Percentiles rank a stretch among this genome's conserved stretches.
Conservation (phyloP, 257 asterid genomes). For the Nicotiana benthamiana region DNA sequence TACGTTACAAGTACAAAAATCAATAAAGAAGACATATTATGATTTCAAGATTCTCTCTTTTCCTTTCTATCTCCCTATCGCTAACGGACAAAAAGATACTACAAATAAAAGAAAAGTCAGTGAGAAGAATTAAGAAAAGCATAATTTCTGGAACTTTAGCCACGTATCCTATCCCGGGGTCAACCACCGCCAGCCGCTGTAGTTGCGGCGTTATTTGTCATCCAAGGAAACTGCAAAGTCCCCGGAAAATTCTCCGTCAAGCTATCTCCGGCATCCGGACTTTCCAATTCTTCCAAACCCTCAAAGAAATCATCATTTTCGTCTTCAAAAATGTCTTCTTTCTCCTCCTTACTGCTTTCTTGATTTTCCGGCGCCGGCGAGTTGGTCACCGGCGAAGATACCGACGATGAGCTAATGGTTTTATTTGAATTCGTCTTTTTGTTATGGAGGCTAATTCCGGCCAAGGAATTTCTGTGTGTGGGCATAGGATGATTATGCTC, state of each 20-base stretch:
- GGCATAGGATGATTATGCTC: slow-evolving; percentile 56
- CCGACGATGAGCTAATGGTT: slow-evolving; percentile 9
- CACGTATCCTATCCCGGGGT: neutral
- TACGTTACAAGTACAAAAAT: slow-evolving; percentile 13
- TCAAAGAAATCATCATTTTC: slow-evolving; percentile 37
- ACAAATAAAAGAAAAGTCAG: slow-evolving; percentile 37
- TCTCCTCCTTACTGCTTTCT: slow-evolving; percentile 44
- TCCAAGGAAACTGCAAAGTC: slow-evolving; percentile 41
- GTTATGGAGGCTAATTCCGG: slow-evolving; percentile 34
- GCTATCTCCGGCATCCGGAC: slow-evolving; percentile 20
- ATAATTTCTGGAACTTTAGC: slow-evolving; percentile 16
- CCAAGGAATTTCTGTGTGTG: slow-evolving; percentile 49
- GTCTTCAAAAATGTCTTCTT: slow-evolving; percentile 7
- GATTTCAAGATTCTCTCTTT: slow-evolving; percentile 35
- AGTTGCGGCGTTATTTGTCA: slow-evolving; percentile 34
- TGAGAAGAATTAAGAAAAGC: slow-evolving; percentile 55
- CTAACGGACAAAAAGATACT: slow-evolving; percentile 29
- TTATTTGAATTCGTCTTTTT: slow-evolving; percentile 24
- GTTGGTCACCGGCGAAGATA: neutral
- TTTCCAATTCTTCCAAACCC: slow-evolving; percentile 27
- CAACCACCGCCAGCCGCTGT: slow-evolving; percentile 58
- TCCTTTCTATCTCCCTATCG: slow-evolving; percentile 20
- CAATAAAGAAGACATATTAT: slow-evolving; percentile 9
- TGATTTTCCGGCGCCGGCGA: slow-evolving; percentile 11
- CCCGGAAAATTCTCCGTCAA: slow-evolving; percentile 25